These are phyloP conservation scores for Leccinum angustisporum DNA, from an alignment of 1,284 basidiomycete genomes.

Conservation along the genomic window DNA sequence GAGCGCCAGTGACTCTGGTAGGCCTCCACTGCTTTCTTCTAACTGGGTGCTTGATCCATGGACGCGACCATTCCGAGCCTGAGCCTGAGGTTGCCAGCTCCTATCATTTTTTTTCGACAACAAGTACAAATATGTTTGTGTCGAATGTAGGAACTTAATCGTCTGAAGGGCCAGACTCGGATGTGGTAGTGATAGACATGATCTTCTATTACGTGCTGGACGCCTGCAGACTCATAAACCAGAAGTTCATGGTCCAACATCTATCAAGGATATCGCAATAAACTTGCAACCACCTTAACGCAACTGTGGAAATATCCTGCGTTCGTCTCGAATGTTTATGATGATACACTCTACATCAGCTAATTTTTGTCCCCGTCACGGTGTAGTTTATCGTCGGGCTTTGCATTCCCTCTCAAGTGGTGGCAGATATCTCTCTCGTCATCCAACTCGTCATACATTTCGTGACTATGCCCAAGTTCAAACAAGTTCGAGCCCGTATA, in stretches of 20 bases:
- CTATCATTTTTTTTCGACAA: too few relatives aligned
- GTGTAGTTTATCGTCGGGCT: conserved; percentile 6
- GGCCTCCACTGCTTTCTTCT: too few relatives aligned
- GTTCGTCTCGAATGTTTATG: background rate
- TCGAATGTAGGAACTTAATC: too few relatives aligned
- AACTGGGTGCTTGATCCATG: too few relatives aligned
- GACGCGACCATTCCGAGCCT: too few relatives aligned
- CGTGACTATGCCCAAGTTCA: background rate
- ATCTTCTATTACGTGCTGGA: conserved; percentile 6
- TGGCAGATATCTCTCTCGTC: conserved; percentile 13
- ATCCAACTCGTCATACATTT: background rate
- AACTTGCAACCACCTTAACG: background rate
- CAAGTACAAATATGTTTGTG: too few relatives aligned
- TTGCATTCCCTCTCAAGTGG: conserved; percentile 11
- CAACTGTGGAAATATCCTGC: conserved; percentile 12
- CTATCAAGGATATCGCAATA: background rate
- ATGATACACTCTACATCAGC: too few relatives aligned
- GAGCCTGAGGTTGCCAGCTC: too few relatives aligned
- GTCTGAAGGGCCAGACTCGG: background rate
- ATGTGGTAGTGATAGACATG: conserved; percentile 1
- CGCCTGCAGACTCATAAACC: conserved; percentile 6
- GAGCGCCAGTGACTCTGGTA: too few relatives aligned
- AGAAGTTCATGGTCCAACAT: conserved; percentile 3
- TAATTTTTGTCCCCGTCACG: background rate
- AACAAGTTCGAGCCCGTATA: background rate